Evolutionary conservation across 2,329 filamentous ascomycete species (phyloP), one percentile per base, ranked within the genome.

Genomic region (Zalaria sp.): DNA sequence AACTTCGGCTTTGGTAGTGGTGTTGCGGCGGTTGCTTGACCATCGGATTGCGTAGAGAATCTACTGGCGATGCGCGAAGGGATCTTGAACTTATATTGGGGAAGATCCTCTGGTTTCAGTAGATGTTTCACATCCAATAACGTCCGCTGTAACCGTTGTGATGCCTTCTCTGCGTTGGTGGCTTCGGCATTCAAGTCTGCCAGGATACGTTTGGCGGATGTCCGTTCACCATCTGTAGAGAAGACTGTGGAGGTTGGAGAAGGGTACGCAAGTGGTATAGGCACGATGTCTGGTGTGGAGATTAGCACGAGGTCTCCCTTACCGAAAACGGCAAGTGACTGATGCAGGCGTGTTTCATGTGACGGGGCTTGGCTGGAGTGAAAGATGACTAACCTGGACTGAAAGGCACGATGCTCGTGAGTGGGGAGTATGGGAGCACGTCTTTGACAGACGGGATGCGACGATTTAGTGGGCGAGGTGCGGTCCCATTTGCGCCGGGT

Each of bases 361-460:
- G 18, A 18, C 18, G 18, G 18, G 18, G 18, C 18, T 18, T 18
- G 18, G 18, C 18, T 18, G n/a, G 29, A 32, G 29, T 37, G 28
- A 40, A 37, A 44, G 18, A 26, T 27, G 39, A 60, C 64, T 50
- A 62, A 87, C 84, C 78, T 50, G 82, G 74, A 58, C 82, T 76
- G 59, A 89, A 85, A 3, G 84, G 83, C 40, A 84, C 72, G 38
- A 88, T 81, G 3, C 83, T 86, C 38, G 80, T 83, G 57, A 89
- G 80, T 25, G 85, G 84, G 40, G 83, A 84, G 61, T 79, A 88
- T n/a, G 83, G 81, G 37, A 91, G 68, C 27, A 83, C 83, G 55
- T 91, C 82, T 43, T 81, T 73, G 8, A 91, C 72, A 3, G 66
- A 70, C 7, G 68, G 65, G 34, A 67, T 59, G 26, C 62, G 53